Percentiles rank a stretch among this genome's conserved stretches.
These are phyloP conservation scores for Mrakia blollopis DNA, from an alignment of 768 basidiomycete genomes.

Conservation along the genomic window DNA sequence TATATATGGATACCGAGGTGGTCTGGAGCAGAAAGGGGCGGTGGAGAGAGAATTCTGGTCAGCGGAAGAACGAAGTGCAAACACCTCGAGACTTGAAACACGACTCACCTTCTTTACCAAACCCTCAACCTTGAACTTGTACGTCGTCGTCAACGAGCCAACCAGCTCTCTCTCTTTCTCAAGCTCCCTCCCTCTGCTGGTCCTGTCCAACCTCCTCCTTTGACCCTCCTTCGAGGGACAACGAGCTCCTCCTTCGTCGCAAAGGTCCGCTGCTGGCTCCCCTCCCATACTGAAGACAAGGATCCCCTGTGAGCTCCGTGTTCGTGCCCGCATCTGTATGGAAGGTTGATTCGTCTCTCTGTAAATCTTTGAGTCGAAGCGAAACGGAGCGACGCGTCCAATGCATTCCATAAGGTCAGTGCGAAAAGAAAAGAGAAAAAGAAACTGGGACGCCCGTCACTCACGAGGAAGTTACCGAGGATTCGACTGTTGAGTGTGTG, in stretches of 20 bases:
- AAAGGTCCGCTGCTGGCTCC: too few species aligned
- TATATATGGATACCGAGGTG: conserved; percentile 78
- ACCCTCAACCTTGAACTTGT: conserved; percentile 87
- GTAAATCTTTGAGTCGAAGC: not conserved
- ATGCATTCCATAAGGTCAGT: not conserved
- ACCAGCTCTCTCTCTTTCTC: conserved; percentile 74
- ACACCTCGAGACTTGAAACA: not conserved
- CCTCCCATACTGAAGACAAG: not conserved
- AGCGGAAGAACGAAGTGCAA: not conserved
- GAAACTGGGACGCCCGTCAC: not conserved
- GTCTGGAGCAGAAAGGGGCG: conserved; percentile 53
- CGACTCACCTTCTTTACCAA: conserved; percentile 86
- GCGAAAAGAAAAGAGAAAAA: not conserved
- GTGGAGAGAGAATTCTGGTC: not conserved
- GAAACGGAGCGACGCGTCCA: not conserved
- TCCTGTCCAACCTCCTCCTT: not conserved
- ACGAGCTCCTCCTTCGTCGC: not conserved
- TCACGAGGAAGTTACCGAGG: conserved; percentile 2
- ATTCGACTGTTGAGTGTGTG: not conserved
- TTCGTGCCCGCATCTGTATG: not conserved
- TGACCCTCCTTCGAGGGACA: not conserved
- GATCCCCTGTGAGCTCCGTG: not conserved
- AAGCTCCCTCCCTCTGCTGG: conserved; percentile 49
- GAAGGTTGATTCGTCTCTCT: not conserved
- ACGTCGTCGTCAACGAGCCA: conserved; percentile 85